phyloP scores from a whole-genome alignment of 768 basidiomycete genomes.

The Lentinula lateritia region DNA sequence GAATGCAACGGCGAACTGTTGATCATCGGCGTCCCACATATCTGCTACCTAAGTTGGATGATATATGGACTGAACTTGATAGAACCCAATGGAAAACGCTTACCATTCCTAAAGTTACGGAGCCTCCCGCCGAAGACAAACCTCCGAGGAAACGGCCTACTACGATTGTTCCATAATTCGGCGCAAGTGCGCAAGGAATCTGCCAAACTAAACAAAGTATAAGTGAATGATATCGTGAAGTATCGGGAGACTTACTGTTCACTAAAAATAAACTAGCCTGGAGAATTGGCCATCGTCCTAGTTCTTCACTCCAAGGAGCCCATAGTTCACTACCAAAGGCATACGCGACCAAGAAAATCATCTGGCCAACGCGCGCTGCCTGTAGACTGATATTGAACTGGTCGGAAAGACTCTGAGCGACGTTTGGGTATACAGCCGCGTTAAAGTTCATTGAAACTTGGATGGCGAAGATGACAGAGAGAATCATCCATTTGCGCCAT shows the following conservation, averaged over 20 bases:
- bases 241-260: background rate
- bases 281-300: conserved; percentile 9
- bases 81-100: background rate
- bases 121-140: conserved; percentile 8
- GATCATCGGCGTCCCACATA: conserved; percentile 10
- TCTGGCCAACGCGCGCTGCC: conserved; percentile 6
- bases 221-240: background rate
- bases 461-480: conserved; percentile 7
- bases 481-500: conserved; percentile 9
- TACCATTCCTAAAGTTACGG: conserved; percentile 9
- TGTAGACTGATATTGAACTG: conserved; percentile 5
- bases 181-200: conserved; percentile 9
- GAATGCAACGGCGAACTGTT: conserved; percentile 10
- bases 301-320: conserved; percentile 11
- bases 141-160: conserved; percentile 9
- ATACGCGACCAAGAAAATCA: conserved; percentile 9
- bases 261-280: conserved; percentile 8
- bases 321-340: conserved; percentile 10
- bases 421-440: conserved; percentile 9
- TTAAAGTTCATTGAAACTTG: conserved; percentile 11
- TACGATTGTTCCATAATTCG: conserved; percentile 8
- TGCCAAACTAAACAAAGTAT: conserved; percentile 4
- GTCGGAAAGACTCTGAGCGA: background rate
- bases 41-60: conserved; percentile 2
- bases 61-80: too few relatives aligned